Conservation (phyloP, 192 early-diverging fungal species). For the Allomyces macrogynus region DNA sequence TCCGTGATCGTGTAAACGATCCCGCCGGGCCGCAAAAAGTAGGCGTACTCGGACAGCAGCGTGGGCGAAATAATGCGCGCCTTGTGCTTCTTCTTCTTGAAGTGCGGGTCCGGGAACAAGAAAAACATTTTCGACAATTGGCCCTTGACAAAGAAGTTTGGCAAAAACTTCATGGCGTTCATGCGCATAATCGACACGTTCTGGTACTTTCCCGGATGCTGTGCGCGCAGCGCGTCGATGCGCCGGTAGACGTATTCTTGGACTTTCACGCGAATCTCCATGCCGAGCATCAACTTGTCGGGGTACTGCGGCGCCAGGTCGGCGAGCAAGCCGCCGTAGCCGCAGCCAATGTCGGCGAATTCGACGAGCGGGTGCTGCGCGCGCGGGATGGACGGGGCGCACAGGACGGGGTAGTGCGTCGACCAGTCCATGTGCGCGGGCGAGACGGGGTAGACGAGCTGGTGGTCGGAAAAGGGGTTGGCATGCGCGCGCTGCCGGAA, state of each 20-base stretch:
- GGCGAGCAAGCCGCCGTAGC: constrained; percentile 82
- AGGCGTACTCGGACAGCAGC: constrained; percentile 91
- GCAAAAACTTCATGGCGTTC: constrained; percentile 97
- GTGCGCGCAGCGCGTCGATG: constrained; percentile 61
- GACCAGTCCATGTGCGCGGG: constrained; percentile 82
- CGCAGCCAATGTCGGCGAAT: constrained; percentile 97
- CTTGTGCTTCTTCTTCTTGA: constrained; percentile 97
- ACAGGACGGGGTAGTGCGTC: constrained; percentile 56
- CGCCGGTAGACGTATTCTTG: constrained; percentile 76
- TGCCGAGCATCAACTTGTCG: constrained; percentile 80
- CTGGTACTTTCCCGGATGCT: constrained; percentile 65
- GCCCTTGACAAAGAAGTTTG: constrained; percentile 91
- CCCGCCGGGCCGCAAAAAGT: constrained; percentile 67
- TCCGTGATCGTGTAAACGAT: constrained; percentile 93
- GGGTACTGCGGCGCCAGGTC: constrained; percentile 82
- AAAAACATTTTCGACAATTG: constrained; percentile 95
- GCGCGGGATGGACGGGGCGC: constrained; percentile 13
- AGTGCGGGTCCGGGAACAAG: constrained; percentile 97
- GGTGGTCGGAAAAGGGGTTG: constrained; percentile 91
- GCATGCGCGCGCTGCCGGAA: constrained; percentile 82
- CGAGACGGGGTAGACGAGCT: constrained; percentile 60
- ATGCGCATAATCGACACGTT: constrained; percentile 93
- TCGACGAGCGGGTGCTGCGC: constrained; percentile 35
- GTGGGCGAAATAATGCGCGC: constrained; percentile 81
- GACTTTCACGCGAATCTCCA: constrained; percentile 96